phyloP scores from a whole-genome alignment of 768 basidiomycete species.

The Russula abietina region DNA sequence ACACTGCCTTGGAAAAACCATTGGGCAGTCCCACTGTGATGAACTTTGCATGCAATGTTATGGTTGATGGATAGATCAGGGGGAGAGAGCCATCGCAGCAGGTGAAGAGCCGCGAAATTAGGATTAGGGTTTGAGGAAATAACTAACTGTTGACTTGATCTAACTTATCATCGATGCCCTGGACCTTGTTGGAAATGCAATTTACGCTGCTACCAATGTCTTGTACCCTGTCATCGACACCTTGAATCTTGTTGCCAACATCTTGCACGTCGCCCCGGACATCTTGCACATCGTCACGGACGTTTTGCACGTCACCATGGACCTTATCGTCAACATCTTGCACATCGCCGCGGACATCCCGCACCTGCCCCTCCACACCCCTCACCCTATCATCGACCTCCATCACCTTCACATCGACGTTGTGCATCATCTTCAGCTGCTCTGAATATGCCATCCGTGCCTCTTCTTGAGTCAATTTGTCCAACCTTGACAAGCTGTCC shows the following conservation, averaged over 20 bases:
- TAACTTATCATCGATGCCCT: not conserved
- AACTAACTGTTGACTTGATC: not conserved
- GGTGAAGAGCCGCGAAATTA: not conserved
- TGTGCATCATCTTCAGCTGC: not conserved
- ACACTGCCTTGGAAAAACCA: not conserved
- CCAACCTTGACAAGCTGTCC: not conserved
- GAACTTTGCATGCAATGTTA: not conserved
- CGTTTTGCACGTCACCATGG: no score
- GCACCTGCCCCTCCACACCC: not conserved
- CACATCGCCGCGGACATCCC: not conserved
- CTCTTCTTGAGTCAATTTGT: no score
- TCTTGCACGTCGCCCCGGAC: no score
- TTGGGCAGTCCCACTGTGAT: not conserved
- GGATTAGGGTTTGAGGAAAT: not conserved
- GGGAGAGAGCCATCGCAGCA: conserved; percentile 1
- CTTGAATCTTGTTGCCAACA: no score
- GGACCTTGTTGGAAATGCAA: no score
- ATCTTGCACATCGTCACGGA: no score
- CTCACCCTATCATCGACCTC: not conserved
- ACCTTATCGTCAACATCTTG: not conserved
- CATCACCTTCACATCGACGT: no score
- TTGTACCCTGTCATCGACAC: no score
- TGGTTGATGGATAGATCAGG: not conserved
- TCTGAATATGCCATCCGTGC: not conserved
- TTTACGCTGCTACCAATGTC: no score